Base-by-base conservation (phyloP, 441 rosid genomes). In the Gossypium trilobum region DNA sequence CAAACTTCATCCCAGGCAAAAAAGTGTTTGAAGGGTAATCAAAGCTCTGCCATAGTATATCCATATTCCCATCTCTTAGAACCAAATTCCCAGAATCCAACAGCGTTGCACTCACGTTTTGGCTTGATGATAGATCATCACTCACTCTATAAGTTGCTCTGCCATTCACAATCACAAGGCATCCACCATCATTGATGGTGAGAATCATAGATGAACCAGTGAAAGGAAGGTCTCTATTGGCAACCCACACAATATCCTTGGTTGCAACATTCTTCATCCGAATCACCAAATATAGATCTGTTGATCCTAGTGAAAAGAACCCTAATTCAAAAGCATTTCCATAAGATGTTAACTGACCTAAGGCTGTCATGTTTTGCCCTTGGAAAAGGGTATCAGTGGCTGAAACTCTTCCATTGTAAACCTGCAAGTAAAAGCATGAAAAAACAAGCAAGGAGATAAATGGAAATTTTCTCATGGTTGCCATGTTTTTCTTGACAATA, bases 11-110 rank as follows among this genome's bases (percentile, higher is more conserved):
- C 16, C 73, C 74, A 9, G 70, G 74, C 6, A 75, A 19, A 16
- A 69, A 16, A 1, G 54, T 48, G 4, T 69, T 17, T 3, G 48
- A 31, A 60, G 78, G 74, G 54, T 60, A 6, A 54, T 68, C 73
- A 75, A 75, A 69, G 68, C 74, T 75, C 69, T 74, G 68, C 77
- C 73, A 68, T 56, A 74, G 8, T 27, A 65, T 0, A 5, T 55
- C 65, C 0, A 17, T 55, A 4, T 65, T 73, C n/a, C 9, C 57
- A 73, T 55, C 25, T 55, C 65, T 55, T 27, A 73, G 2, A 55
- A 73, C 22, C 19, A 73, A 17, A 55, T 73, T 73, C 20, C 76
- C 76, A 5, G 72, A 65, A 55, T 73, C 66, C 33, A 73, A 54
- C 17, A 74, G 13, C 4, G 55, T n/a, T 4, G 73, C 68, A 20